Evolutionary conservation across 1,284 basidiomycete species (phyloP), one percentile per base, ranked within the genome.

Genomic region (Ceratobasidium sp.): DNA sequence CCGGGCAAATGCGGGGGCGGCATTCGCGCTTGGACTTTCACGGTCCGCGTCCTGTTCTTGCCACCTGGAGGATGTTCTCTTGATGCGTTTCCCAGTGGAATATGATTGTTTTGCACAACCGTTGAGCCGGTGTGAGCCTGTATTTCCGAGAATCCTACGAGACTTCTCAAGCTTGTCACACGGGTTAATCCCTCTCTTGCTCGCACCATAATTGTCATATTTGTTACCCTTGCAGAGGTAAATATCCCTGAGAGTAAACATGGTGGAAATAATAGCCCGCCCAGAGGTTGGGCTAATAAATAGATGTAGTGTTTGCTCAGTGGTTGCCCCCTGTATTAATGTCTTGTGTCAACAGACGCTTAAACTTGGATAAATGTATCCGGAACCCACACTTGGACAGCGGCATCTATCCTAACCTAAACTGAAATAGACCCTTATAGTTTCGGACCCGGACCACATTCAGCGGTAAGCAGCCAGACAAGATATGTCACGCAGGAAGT

Each of bases 121-220:
- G n/a, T n/a, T n/a, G n/a, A n/a, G n/a, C n/a, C n/a, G n/a, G n/a
- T n/a, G n/a, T n/a, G 55, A 74, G 59, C 71, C 71, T 64, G 59
- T 62, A 74, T 64, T 59, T 74, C 71, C 57, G 71, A 74, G 71
- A 64, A 74, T 59, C 71, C 71, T 62, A 33, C 67, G 67, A 6
- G 70, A 50, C 38, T 62, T 73, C 57, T 62, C 57, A 73, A 73
- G 70, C 71, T 64, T 74, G 71, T 74, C 30, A 27, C 71, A 74
- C 59, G 71, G 71, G 59, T 62, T n/a, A 48, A 57, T 46, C 46
- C 30, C 38, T 55, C 57, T 64, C 44, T 8, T 44, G 23, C 41
- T 14, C 44, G n/a, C 44, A 33, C 65, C 52, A 67, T 46, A 23
- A 44, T 23, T 50, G 65, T 52, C 52, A 52, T 67, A 33, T 67